Base-by-base conservation (phyloP, 176 grass and related monocot species). In the Ananas comosus region DNA sequence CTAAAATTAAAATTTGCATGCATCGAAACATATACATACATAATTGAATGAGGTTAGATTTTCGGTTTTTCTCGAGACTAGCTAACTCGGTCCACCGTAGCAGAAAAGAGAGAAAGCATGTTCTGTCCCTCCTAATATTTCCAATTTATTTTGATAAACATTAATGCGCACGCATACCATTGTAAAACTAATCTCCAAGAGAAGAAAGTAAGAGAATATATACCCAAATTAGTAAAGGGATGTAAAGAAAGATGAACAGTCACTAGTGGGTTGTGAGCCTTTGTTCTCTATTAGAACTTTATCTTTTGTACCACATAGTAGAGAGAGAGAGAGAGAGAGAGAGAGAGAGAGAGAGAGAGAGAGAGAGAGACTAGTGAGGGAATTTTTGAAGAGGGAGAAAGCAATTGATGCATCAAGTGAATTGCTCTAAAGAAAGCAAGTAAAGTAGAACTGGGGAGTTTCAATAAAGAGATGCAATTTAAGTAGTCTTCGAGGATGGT, bases 401-500 rank as follows among this genome's bases (percentile, higher is more conserved):
- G 67, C 67, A 53, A 42, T 42, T 42, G 33, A 42, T 25, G 49
- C 67, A 13, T 70, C 2, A 19, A 70, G 19, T 70, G 67, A 51
- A 51, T 52, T 70, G 21, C 49, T 22, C 18, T 13, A 51, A 51
- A 49, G 48, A 50, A 70, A 53, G 16, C 17, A 70, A 70, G 49
- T 49, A 50, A 70, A 70, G 64, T 42, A 53, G 51, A 70, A 48
- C 51, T 48, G 49, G 50, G 64, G 64, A 70, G 11, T 51, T 51
- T 70, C 68, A 22, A 70, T 70, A 51, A 70, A 52, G 50, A 53
- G 33, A 42, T 42, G 33, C 33, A 42, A 42, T 42, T 42, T 42
- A 70, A 70, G 68, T 53, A 23, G 68, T 70, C 68, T 70, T 70
- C 48, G 68, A 70, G 68, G 68, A 70, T 53, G 68, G 68, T 51